Evolutionary conservation across 352 stramenopile genomes (phyloP), one percentile per base, ranked within the genome.

Genomic region (Phytophthora colocasiae): DNA sequence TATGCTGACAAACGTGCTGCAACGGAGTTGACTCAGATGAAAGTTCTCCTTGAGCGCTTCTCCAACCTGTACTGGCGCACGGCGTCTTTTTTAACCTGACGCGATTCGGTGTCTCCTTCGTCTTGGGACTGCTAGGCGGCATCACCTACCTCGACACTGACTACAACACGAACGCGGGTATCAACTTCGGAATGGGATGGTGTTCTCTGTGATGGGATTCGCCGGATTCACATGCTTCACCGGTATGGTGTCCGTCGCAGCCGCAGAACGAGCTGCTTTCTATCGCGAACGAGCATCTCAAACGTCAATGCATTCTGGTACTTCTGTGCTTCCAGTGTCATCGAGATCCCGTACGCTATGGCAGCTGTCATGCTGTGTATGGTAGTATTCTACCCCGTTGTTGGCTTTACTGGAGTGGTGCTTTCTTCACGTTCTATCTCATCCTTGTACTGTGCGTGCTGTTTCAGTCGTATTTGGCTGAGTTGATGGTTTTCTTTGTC

Each of bases 391-490:
- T 69, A 58, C 17, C 53, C 61, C n/a, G 10, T 64, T 3, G 61
- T 69, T 2, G 60, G 60, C 26, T 69, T 70, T 29, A 60, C 54
- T 15, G 70, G 62, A 12, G 59, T 2, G 10, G 17, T 12, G 38
- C 11, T 9, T 79, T 79, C 43, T 57, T 80, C 22, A 72, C 77
- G 10, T 75, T 63, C 31, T 74, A 56, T 19, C 17, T 80, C 29
- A 49, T 69, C 22, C 36, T 76, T 15, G 12, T 49, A 5, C n/a
- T 75, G 9, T 40, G 58, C 12, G 61, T 78, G 29, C 45, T 78
- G 26, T 29, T 75, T 7, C 66, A 64, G 32, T 55, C 57, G 32
- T 80, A 74, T 24, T 26, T 77, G 9, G 69, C 65, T 14, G 51
- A 72, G 45, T 34, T 77, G 5, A 36, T 75, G 10, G 69, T 71